phyloP scores from a whole-genome alignment of 805 yeast species.

The Candida verbasci region DNA sequence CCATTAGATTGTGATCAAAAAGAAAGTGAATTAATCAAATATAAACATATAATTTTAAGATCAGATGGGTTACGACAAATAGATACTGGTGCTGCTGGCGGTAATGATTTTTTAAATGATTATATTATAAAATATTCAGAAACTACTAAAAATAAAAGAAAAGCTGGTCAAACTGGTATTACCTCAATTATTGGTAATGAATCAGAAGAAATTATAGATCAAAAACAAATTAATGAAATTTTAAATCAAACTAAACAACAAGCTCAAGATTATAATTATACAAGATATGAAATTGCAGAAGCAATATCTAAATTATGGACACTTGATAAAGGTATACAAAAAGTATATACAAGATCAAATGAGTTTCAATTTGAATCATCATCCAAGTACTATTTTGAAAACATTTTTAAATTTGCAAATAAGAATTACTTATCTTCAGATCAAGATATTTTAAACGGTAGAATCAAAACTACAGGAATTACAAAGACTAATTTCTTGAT shows the following conservation, averaged over 20 bases:
- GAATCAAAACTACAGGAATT: constrained; percentile 94
- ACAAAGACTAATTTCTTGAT: constrained; percentile 79
- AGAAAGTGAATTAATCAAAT: constrained; percentile 38
- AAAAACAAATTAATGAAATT: constrained; percentile 5
- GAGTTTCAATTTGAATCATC: constrained; percentile 84
- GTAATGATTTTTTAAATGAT: constrained; percentile 57
- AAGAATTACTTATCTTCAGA: constrained; percentile 68
- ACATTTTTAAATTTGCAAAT: constrained; percentile 60
- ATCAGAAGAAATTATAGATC: constrained; percentile 10
- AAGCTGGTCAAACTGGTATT: constrained; percentile 50
- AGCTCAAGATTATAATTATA: constrained; percentile 10
- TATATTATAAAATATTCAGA: constrained; percentile 61
- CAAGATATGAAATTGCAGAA: constrained; percentile 57
- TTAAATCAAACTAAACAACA: constrained; percentile 4
- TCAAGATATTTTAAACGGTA: constrained; percentile 80
- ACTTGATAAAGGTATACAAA: constrained; percentile 60
- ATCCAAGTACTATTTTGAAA: constrained; percentile 75
- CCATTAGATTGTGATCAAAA: constrained; percentile 61
- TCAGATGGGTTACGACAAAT: constrained; percentile 58
- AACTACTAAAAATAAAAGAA: constrained; percentile 47
- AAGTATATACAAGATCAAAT: constrained; percentile 56
- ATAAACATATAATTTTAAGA: constrained; percentile 47
- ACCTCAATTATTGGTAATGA: constrained; percentile 17
- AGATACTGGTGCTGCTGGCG: constrained; percentile 60
- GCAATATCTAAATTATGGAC: constrained; percentile 72